Base-by-base conservation (phyloP, 2,329 filamentous ascomycete genomes). In the Macrophomina tecta region DNA sequence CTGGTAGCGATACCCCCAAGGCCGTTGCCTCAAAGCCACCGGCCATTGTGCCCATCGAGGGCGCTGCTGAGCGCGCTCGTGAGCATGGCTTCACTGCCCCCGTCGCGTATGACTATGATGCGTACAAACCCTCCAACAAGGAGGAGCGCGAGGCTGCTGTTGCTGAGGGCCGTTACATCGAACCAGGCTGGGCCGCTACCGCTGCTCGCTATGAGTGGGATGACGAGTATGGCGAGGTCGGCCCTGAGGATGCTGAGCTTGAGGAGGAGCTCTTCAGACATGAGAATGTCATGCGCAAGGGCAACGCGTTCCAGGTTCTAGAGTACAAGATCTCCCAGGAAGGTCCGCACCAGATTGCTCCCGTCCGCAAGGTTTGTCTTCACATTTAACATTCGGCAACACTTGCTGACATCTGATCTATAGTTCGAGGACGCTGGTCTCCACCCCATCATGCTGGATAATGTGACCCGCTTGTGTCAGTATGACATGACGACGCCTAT, bases 221-320 rank as follows among this genome's bases (percentile, higher is more conserved):
- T 18, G 93, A 93, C 11, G 92, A 97, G 2, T 91, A 86, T 71
- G 95, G 94, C 2, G 94, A 98, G 48, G 83, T 99, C 64, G 94
- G 90, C 6, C 93, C 93, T 0, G 83, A 82, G 60, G 86, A 89
- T 64, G 82, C 85, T 0, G 86, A 88, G 56, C 86, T 99, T 0
- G 94, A 98, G 81, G 72, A 85, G 7, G 82, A 90, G 72, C 87
- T 99, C 6, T 99, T 96, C 65, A 83, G 86, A 0, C 79, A 81
- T 5, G 82, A 86, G 53, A 78, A 78, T 81, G 79, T 83, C 61
- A 79, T 80, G 80, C 82, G 70, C 81, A 76, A 64, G 91, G 91
- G 3, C 82, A 88, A 42, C 85, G 90, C 23, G 90, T 93, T 72
- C 82, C 85, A 30, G 30, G 87, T 82, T 85, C 90, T 85, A 46